These are phyloP conservation scores for Candida freyschussii DNA, from an alignment of 1,139 yeast genomes.

Conservation along the genomic window DNA sequence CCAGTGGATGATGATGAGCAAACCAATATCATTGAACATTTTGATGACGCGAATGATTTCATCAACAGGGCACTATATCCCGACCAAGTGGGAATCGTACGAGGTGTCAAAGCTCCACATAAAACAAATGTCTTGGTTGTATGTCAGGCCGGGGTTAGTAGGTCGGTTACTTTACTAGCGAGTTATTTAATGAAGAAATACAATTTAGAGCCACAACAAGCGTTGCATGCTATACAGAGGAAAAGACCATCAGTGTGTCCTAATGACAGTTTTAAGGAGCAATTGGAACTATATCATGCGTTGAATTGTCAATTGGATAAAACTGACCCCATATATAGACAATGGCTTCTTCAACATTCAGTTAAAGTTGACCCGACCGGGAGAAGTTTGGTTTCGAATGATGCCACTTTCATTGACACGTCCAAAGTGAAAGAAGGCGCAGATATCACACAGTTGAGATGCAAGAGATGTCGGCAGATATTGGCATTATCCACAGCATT, in stretches of 20 bases:
- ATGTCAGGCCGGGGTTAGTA: conserved; percentile 84
- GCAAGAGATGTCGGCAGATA: conserved; percentile 63
- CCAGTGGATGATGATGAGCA: conserved; percentile 62
- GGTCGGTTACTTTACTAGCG: conserved; percentile 67
- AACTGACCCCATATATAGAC: conserved; percentile 42
- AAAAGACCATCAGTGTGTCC: conserved; percentile 58
- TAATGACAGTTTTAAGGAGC: conserved; percentile 73
- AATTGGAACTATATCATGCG: conserved; percentile 56
- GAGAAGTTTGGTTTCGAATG: conserved; percentile 27
- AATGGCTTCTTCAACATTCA: conserved; percentile 43
- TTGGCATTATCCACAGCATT: conserved; percentile 44
- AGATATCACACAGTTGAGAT: conserved; percentile 43
- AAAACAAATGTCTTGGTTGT: conserved; percentile 49
- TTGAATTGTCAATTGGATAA: conserved; percentile 38
- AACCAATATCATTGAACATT: conserved; percentile 58
- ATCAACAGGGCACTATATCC: conserved; percentile 61
- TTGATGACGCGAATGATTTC: conserved; percentile 58
- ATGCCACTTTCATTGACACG: conserved; percentile 26
- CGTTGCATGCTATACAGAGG: conserved; percentile 67
- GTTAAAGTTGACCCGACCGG: conserved; percentile 33
- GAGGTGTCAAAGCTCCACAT: conserved; percentile 38
- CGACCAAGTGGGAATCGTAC: conserved; percentile 27
- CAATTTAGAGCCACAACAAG: conserved; percentile 51
- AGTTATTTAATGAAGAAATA: conserved; percentile 80
- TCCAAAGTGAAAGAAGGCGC: conserved; percentile 24